Percentiles rank a stretch among this genome's conserved stretches.
Conservation (phyloP, 345 rosid genomes). For the Euclidium syriacum region DNA sequence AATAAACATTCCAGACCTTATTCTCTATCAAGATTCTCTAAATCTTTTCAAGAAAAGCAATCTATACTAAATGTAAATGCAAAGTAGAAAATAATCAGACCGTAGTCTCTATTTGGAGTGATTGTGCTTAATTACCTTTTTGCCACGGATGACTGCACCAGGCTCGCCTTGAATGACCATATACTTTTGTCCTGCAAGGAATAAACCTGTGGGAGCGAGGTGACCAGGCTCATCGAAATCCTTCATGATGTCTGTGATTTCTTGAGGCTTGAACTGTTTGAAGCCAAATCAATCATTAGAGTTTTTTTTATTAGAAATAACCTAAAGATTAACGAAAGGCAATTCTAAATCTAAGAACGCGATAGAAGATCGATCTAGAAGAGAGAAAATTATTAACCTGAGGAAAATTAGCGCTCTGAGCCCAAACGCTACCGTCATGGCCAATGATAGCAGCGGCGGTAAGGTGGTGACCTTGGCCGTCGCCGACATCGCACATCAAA, state of each 20-base stretch:
- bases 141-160: constrained; percentile 71
- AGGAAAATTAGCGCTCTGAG: constrained; percentile 74
- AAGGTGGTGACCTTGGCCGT: constrained; percentile 71
- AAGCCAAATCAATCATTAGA: not conserved
- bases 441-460: constrained; percentile 75
- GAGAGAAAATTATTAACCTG: constrained; percentile 33
- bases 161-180: constrained; percentile 44
- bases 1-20: too few species aligned
- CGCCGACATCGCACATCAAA: constrained; percentile 77
- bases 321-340: not conserved
- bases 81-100: too few species aligned
- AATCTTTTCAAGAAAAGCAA: too few species aligned
- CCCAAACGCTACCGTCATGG: constrained; percentile 86
- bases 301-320: not conserved
- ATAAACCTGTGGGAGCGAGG: constrained; percentile 65
- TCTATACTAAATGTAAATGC: too few species aligned
- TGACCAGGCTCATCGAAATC: constrained; percentile 69
- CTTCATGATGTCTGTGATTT: constrained; percentile 47
- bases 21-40: too few species aligned
- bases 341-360: not conserved
- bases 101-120: not conserved
- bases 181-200: constrained; percentile 52
- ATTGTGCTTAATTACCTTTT: constrained; percentile 38
- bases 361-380: not conserved
- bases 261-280: constrained; percentile 48